Conservation (phyloP, 1,284 basidiomycete species). For the Meira miltonrushii region DNA sequence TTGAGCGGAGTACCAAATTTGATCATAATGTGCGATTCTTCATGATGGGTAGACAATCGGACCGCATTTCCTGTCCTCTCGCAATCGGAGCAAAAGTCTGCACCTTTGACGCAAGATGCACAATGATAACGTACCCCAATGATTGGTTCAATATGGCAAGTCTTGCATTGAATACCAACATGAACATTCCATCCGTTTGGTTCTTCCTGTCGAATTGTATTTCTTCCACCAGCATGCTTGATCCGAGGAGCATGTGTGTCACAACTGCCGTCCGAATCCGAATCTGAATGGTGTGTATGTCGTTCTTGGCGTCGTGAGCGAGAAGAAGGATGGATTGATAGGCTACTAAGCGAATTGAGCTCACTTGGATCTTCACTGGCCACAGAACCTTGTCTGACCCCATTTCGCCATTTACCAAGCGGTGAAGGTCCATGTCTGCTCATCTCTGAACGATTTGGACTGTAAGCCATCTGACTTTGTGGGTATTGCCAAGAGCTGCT, state of each 20-base stretch:
- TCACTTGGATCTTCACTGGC: background rate
- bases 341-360: background rate
- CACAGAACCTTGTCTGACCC: background rate
- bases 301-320: background rate
- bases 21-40: conserved; percentile 12
- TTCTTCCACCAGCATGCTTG: background rate
- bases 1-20: conserved; percentile 1
- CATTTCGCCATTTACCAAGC: background rate
- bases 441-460: background rate
- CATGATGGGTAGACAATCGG: background rate
- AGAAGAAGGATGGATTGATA: background rate
- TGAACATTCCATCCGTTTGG: conserved; percentile 1
- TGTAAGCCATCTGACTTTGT: too few relatives aligned
- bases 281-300: background rate
- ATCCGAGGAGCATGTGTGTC: background rate
- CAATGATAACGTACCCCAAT: conserved; percentile 12
- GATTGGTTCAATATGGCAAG: conserved; percentile 12
- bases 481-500: too few relatives aligned
- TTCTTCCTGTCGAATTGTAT: background rate
- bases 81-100: conserved; percentile 14
- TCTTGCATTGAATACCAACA: conserved; percentile 2
- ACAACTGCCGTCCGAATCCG: conserved; percentile 1
- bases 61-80: conserved; percentile 5
- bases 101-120: conserved; percentile 9
- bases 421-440: background rate